A percentile compares a stretch with the other conserved stretches of the same genome.
These are phyloP conservation scores for Phytophthora tubulina DNA, from an alignment of 352 stramenopile genomes.

Conservation along the genomic window DNA sequence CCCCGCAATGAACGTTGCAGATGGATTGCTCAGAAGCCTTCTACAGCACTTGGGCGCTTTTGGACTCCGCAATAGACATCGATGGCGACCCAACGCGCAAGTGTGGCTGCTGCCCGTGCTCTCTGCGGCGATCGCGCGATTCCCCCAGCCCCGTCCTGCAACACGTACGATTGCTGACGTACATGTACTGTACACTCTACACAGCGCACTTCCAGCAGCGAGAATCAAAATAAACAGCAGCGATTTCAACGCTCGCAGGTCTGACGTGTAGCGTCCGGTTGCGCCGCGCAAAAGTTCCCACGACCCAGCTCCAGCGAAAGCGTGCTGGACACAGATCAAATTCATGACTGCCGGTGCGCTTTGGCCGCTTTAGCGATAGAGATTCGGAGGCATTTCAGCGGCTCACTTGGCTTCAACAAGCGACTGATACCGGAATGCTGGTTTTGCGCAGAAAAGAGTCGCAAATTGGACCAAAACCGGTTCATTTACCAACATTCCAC, in stretches of 20 bases:
- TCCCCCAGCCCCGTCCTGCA: slow-evolving; percentile 28
- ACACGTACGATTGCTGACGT: slow-evolving; percentile 21
- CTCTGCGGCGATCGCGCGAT: slow-evolving; percentile 21
- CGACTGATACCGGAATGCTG: slow-evolving; percentile 11
- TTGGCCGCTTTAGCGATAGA: background rate
- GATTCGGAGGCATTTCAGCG: slow-evolving; percentile 4
- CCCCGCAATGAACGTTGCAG: background rate
- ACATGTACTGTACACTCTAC: slow-evolving; percentile 5
- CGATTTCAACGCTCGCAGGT: background rate
- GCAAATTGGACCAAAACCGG: slow-evolving; percentile 19
- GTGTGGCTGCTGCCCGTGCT: slow-evolving; percentile 6
- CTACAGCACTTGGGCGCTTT: background rate
- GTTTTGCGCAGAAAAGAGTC: slow-evolving; percentile 16
- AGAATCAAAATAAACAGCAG: background rate
- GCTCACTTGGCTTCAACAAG: slow-evolving; percentile 31
- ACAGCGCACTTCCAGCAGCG: background rate
- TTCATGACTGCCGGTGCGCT: slow-evolving; percentile 26
- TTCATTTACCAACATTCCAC: slow-evolving; percentile 29
- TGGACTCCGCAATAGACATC: slow-evolving; percentile 5
- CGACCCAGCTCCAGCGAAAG: background rate
- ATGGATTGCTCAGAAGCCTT: slow-evolving; percentile 5
- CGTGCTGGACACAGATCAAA: slow-evolving; percentile 10
- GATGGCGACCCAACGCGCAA: slow-evolving; percentile 15
- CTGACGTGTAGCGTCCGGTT: background rate
- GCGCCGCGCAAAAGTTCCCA: slow-evolving; percentile 1